A percentile compares a stretch with the other conserved stretches of the same genome.
These are phyloP conservation scores for Cercophora newfieldiana DNA, from an alignment of 495 filamentous ascomycete genomes.

Conservation along the genomic window DNA sequence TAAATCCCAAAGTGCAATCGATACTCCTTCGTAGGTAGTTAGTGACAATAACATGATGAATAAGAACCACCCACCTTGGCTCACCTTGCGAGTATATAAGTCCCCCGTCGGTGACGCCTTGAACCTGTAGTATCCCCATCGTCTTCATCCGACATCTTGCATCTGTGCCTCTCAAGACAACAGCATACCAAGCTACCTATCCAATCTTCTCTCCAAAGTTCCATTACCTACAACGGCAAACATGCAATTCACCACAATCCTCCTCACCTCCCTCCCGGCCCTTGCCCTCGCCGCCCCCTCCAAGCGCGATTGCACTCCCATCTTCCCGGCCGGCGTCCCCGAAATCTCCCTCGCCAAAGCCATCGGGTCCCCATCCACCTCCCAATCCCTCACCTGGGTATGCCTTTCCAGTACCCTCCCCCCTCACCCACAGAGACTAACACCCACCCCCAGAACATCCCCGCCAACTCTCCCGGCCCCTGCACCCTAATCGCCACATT, in stretches of 20 bases:
- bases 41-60: neutral
- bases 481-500: constrained; percentile 38
- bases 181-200: neutral
- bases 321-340: constrained; percentile 21
- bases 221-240: constrained; percentile 17
- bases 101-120: neutral
- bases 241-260: constrained; percentile 34
- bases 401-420: constrained; percentile 19
- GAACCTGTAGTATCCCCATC: neutral
- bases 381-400: constrained; percentile 17
- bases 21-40: neutral
- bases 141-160: neutral
- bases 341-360: constrained; percentile 24
- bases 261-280: constrained; percentile 24
- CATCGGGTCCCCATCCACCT: neutral
- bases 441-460: constrained; percentile 15
- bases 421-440: neutral
- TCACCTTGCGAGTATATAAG: neutral
- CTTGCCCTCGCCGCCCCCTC: constrained; percentile 20
- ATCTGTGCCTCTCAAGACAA: neutral
- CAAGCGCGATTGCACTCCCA: constrained; percentile 21
- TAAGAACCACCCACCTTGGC: neutral
- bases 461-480: constrained; percentile 26
- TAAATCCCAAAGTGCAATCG: neutral
- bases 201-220: neutral